Evolutionary conservation across 192 early-diverging fungal species (phyloP), one percentile per base, ranked within the genome.

Genomic region (Umbelopsis vinacea): DNA sequence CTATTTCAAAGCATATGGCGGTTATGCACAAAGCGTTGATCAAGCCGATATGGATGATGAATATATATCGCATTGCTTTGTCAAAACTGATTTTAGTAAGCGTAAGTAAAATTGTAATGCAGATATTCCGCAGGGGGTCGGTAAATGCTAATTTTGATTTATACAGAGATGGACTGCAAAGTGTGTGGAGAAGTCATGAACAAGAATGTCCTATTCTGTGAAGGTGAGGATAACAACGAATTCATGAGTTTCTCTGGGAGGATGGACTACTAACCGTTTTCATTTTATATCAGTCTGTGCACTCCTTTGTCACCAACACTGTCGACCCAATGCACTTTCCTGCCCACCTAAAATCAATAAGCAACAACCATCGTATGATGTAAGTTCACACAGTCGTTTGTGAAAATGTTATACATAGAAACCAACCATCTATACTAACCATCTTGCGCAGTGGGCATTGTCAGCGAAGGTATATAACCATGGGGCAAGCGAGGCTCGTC

Each of bases 61-160:
- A 19, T 63, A 63, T 63, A 63, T 63, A 37, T 63, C 57, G 71
- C 87, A 88, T 70, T 77, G 79, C 29, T 88, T 88, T 78, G 82
- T 88, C 10, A 84, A 86, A 63, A 85, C 80, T 43, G 85, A 85
- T 12, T 86, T 88, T 76, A 80, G 83, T 10, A 86, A 86, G 76
- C 75, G 86, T 87, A 83, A 79, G 82, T 46, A 50, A 43, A 6
- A 43, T 1, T 43, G 40, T 1, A 29, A 43, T 43, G 40, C 40
- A 4, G 40, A 43, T 43, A 43, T 4, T 43, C 6, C 11, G 8
- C 29, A 29, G 29, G 29, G 29, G 29, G 29, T 29, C 29, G 3
- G 6, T 43, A n/a, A 11, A 66, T 45, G 17, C 29, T 14, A 6
- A n/a, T 52, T 12, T 52, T n/a, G n/a, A 52, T 52, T 5, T 52